Base-by-base conservation (phyloP, 768 basidiomycete species). In the Lentinula detonsa region DNA sequence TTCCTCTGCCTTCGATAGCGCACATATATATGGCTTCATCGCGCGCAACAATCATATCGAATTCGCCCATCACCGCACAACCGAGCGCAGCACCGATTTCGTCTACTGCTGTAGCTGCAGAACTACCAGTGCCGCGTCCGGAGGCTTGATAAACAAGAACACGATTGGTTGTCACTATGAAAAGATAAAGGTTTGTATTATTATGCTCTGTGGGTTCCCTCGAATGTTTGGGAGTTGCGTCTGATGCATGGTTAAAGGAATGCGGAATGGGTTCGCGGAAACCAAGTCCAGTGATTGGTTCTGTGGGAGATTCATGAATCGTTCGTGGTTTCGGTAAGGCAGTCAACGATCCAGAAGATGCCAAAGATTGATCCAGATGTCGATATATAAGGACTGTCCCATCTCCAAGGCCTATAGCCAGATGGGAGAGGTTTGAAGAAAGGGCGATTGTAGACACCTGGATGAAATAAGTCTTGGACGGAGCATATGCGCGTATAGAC, bases 11-110 rank as follows among this genome's bases (percentile, higher is more conserved):
- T 16, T 95, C 91, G 0, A 83, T 81, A 0, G 88, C 86, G 67
- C 91, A 94, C 7, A 90, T 78, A 66, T 95, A 95, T 23, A 98
- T 87, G 3, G 94, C 95, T 67, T 98, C 97, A 50, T 97, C 91
- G 61, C 91, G 75, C 0, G 94, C 96, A 1, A 98, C 81, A 11
- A 94, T 84, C 66, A 98, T 86, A 28, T 46, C 28, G 39, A 79
- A 78, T 81, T 85, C 83, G 67, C 95, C 87, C 82, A 94, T 87
- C 37, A 82, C 83, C 1, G 90, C 89, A 69, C 96, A 98, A 0
- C 93, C 90, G 15, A 98, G 71, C 0, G 81, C 90, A 43, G 85
- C 85, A 0, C 97, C 96, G 15, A 90, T 82, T 65, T 98, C 95
- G 66, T 98, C 94, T 1, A 97, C 84, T 0, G 86, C 85, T 0